phyloP scores from a whole-genome alignment of 352 stramenopile genomes.

The Discostella stelligera region DNA sequence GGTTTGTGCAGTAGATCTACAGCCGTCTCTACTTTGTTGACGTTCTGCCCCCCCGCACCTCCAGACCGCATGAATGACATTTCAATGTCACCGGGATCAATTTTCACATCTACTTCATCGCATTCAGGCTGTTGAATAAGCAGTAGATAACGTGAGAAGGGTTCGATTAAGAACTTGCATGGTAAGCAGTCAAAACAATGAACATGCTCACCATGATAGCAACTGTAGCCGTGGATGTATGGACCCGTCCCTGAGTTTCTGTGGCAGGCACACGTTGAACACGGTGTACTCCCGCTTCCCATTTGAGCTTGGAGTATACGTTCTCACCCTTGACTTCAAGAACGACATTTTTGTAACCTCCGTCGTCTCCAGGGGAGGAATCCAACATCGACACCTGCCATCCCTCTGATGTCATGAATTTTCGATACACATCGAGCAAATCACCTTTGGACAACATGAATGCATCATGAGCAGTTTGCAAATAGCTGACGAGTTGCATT shows the following conservation, averaged over 20 bases:
- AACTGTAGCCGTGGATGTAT: conserved; percentile 97
- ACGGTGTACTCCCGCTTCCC: conserved; percentile 96
- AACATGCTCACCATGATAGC: conserved; percentile 85
- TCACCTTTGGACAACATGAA: conserved; percentile 38
- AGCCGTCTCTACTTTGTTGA: conserved; percentile 98
- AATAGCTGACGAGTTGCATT: not conserved
- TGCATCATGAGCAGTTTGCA: conserved; percentile 5
- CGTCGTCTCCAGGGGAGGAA: conserved; percentile 78
- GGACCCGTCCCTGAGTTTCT: conserved; percentile 87
- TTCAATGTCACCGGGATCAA: conserved; percentile 91
- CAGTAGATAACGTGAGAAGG: not conserved
- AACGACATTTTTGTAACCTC: conserved; percentile 83
- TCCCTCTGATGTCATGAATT: conserved; percentile 69
- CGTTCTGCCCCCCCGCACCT: conserved; percentile 95
- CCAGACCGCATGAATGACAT: conserved; percentile 96
- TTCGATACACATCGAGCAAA: conserved; percentile 75
- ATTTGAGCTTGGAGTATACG: conserved; percentile 97
- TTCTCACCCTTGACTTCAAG: conserved; percentile 84
- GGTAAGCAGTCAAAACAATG: conserved; percentile 46
- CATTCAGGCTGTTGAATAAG: conserved; percentile 59
- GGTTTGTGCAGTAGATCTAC: conserved; percentile 96
- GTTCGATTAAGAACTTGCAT: conserved; percentile 83
- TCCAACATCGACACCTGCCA: conserved; percentile 78
- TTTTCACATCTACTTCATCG: conserved; percentile 88
- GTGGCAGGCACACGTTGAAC: conserved; percentile 93